phyloP scores from a whole-genome alignment of 148 eudicot species.

The Rhododendron kiyosumense region DNA sequence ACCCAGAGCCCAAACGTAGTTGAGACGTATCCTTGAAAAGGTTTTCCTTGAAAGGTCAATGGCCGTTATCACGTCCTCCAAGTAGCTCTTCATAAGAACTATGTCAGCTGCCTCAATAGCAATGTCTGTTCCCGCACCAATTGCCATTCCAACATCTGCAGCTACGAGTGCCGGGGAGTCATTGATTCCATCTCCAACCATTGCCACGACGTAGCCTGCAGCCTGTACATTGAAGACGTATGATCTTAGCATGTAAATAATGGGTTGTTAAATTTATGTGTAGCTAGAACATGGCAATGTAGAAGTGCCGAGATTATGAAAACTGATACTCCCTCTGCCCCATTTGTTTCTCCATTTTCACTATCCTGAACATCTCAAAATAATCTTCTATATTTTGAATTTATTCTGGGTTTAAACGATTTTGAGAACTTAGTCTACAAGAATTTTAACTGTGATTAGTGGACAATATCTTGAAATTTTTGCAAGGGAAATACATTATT shows the following conservation, averaged over 20 bases:
- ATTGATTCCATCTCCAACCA: constrained; percentile 97
- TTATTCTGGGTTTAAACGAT: too few relatives aligned
- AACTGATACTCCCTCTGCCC: neutral
- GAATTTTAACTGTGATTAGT: neutral
- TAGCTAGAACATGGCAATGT: neutral
- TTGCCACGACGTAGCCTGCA: constrained; percentile 73
- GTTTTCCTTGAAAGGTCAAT: constrained; percentile 90
- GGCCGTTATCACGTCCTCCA: constrained; percentile 89
- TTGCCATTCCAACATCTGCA: constrained; percentile 69
- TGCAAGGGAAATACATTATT: neutral
- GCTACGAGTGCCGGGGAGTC: constrained; percentile 96
- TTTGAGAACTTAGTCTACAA: too few relatives aligned
- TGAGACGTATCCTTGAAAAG: constrained; percentile 67
- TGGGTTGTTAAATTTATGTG: neutral
- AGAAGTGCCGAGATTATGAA: neutral
- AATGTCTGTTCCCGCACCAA: constrained; percentile 56
- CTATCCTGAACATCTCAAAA: too few relatives aligned
- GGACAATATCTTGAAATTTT: neutral
- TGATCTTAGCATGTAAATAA: neutral
- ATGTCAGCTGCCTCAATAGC: constrained; percentile 98
- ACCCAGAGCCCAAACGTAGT: constrained; percentile 89
- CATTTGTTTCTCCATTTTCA: neutral
- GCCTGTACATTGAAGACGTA: constrained; percentile 29
- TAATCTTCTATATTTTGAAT: too few relatives aligned
- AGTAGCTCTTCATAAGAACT: constrained; percentile 78